A percentile compares a stretch with the other conserved stretches of the same genome.
Evolutionary conservation across 768 basidiomycete species (phyloP).

Genomic region (Phlegmacium glaucopus): DNA sequence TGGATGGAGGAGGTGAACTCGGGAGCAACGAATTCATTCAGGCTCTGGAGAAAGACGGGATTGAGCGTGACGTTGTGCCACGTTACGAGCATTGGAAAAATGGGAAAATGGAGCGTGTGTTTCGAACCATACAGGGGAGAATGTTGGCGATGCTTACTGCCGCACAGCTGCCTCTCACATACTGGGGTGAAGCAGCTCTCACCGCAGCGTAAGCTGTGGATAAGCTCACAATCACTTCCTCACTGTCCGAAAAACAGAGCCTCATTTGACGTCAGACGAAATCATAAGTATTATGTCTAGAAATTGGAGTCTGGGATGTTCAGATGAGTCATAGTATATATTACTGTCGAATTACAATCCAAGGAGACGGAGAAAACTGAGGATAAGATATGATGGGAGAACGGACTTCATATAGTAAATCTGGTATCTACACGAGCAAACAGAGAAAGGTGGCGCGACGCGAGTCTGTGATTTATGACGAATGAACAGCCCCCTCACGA

Average conservation of each 20-base stretch:
- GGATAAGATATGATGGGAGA: too few relatives aligned
- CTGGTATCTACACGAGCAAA: too few relatives aligned
- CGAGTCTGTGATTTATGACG: too few relatives aligned
- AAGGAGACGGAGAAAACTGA: too few relatives aligned
- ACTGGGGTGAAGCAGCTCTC: conserved; percentile 13
- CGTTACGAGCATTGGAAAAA: conserved; percentile 14
- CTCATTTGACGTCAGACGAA: conserved; percentile 1
- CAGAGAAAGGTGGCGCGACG: too few relatives aligned
- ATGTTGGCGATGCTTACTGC: conserved; percentile 1
- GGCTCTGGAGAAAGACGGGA: conserved; percentile 1
- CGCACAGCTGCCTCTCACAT: conserved; percentile 3
- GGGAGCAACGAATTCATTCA: background rate
- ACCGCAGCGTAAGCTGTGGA: background rate
- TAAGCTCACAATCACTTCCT: background rate
- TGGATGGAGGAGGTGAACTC: conserved; percentile 8
- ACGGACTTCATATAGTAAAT: too few relatives aligned
- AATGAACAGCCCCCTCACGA: too few relatives aligned
- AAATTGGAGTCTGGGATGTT: conserved; percentile 4
- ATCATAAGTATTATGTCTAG: background rate
- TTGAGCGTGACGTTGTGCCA: conserved; percentile 2
- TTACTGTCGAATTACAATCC: too few relatives aligned
- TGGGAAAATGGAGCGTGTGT: conserved; percentile 7
- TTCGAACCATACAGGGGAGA: conserved; percentile 6
- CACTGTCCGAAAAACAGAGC: background rate
- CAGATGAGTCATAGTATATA: too few relatives aligned